phyloP scores from a whole-genome alignment of 148 eudicot genomes.

The Mesembryanthemum crystallinum region DNA sequence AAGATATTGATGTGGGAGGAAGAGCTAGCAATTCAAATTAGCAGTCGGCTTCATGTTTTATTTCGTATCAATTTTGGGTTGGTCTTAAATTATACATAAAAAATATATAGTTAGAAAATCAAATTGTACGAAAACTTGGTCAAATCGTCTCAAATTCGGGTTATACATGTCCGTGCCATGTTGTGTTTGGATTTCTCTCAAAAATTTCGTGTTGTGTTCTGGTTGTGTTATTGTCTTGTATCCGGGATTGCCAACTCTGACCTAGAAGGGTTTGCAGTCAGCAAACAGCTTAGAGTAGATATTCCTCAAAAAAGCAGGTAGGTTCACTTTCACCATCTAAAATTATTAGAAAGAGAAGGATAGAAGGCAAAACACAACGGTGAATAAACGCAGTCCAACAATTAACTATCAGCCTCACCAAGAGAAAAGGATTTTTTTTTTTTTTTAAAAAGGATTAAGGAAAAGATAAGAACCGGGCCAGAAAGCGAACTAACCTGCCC shows the following conservation, averaged over 20 bases:
- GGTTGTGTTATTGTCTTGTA: no score
- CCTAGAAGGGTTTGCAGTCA: background rate
- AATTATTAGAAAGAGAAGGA: background rate
- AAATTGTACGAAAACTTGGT: no score
- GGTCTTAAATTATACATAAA: no score
- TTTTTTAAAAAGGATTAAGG: no score
- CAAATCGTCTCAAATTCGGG: no score
- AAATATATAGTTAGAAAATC: no score
- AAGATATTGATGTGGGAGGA: background rate
- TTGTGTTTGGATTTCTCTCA: no score
- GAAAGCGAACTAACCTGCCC: conserved; percentile 74
- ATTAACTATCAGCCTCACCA: background rate
- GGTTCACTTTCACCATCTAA: background rate
- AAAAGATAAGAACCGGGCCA: background rate
- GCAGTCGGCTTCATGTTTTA: no score
- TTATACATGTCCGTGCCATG: no score
- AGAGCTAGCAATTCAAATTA: background rate
- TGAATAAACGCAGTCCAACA: background rate
- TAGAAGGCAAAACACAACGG: background rate
- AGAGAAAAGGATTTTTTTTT: background rate
- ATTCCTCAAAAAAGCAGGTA: background rate
- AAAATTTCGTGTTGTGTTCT: no score
- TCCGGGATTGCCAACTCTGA: no score
- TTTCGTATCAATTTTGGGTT: no score
- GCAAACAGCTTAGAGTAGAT: background rate